A percentile compares a stretch with the other conserved stretches of the same genome.
phyloP scores from a whole-genome alignment of 1,139 yeast genomes.

The Magnusiomyces ingens region DNA sequence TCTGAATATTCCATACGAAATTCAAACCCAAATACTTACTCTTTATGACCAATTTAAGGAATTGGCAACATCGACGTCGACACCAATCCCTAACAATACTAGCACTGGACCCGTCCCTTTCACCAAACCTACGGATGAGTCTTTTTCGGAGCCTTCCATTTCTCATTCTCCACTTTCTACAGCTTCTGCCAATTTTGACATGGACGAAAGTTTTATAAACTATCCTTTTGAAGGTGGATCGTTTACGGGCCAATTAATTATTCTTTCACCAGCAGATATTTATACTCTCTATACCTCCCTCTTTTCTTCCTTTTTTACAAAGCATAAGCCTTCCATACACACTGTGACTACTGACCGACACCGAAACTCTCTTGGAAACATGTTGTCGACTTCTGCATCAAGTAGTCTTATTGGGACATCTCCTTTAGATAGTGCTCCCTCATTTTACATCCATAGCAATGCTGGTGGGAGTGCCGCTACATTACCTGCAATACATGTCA shows the following conservation, averaged over 20 bases:
- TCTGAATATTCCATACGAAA: constrained; percentile 2
- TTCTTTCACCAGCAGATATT: constrained; percentile 31
- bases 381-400: constrained; percentile 8
- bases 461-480: not conserved
- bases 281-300: constrained; percentile 27
- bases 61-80: not conserved
- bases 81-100: constrained; percentile 1
- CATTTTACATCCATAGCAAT: not conserved
- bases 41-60: constrained; percentile 6
- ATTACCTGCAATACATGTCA: not conserved
- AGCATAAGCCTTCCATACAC: not conserved
- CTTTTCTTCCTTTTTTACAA: constrained; percentile 22
- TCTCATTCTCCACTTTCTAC: constrained; percentile 7
- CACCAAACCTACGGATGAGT: not conserved
- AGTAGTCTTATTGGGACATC: not conserved
- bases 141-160: not conserved
- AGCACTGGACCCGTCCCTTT: not conserved
- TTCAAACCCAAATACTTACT: not conserved
- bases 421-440: not conserved
- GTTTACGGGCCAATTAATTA: constrained; percentile 27
- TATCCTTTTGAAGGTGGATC: constrained; percentile 6
- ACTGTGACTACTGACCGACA: constrained; percentile 1
- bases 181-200: constrained; percentile 6
- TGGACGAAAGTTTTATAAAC: constrained; percentile 4
- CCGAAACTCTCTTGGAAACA: constrained; percentile 3